Evolutionary conservation across 1,139 yeast species (phyloP), one percentile per base, ranked within the genome.

Genomic region (Taphrina sp.): DNA sequence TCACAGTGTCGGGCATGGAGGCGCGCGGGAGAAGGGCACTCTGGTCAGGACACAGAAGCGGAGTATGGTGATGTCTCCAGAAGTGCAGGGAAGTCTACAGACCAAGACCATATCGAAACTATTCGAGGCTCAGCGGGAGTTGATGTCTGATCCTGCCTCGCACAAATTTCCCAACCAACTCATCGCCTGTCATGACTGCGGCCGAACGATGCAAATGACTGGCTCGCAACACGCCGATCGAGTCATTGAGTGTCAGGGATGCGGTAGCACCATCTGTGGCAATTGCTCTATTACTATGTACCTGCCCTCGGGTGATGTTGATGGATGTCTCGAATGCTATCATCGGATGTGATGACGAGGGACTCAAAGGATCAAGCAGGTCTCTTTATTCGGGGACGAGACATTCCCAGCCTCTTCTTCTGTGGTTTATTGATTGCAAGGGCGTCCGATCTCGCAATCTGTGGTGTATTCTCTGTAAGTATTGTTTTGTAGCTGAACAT

Each of bases 351-450:
- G 16, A 2, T 19, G 22, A 8, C 14, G 14, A 14, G 10, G 22
- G 2, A n/a, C 10, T 36, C 5, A n/a, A 36, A 16, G 24, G 31
- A 26, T 26, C 12, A 26, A n/a, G n/a, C n/a, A n/a, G 29, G 41
- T 28, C 34, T 41, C 37, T 17, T 33, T 10, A 39, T 31, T 33
- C 46, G 17, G 14, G 54, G 46, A 22, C 54, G 45, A n/a, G 46
- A 38, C 54, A 49, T 49, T 45, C 54, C 54, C 22, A 49, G 31
- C 24, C 54, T 37, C 28, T 31, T 43, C 19, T 33, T 31, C 26
- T 8, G 12, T n/a, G 34, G 34, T n/a, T n/a, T n/a, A n/a, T n/a
- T n/a, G n/a, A n/a, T n/a, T n/a, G n/a, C n/a, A n/a, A n/a, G n/a
- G n/a, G n/a, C n/a, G n/a, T n/a, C n/a, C n/a, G n/a, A n/a, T n/a